phyloP scores from a whole-genome alignment of 306 rosid genomes.

The Betula pendula region DNA sequence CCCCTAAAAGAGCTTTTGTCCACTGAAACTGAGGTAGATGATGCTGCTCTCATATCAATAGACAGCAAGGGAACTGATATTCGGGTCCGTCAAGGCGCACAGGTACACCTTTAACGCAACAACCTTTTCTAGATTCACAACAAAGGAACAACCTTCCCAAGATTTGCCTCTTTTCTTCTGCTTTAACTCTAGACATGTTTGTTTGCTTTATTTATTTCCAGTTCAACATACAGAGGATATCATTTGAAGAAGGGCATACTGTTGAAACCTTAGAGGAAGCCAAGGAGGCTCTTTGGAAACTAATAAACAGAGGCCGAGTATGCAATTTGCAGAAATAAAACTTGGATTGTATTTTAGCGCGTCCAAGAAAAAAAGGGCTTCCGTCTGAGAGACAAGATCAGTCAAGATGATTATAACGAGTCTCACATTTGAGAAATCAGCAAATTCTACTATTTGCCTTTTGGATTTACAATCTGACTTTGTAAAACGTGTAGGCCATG shows the following conservation, averaged over 20 bases:
- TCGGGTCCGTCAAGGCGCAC: constrained; percentile 98
- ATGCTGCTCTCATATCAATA: constrained; percentile 95
- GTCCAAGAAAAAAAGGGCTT: not conserved
- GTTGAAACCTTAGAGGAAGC: constrained; percentile 96
- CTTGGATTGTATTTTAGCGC: constrained; percentile 1
- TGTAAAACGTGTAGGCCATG: not conserved
- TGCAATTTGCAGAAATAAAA: constrained; percentile 59
- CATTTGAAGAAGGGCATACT: constrained; percentile 86
- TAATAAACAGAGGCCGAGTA: constrained; percentile 68
- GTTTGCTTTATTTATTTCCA: constrained; percentile 27
- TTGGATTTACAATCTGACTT: not conserved
- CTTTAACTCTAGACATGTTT: not conserved
- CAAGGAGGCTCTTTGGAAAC: constrained; percentile 84
- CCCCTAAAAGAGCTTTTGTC: constrained; percentile 85
- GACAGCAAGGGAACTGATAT: constrained; percentile 96
- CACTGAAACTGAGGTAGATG: constrained; percentile 85
- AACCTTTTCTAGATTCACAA: too few species aligned
- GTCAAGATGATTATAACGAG: constrained; percentile 14
- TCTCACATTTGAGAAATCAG: not conserved
- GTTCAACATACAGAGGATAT: constrained; percentile 94
- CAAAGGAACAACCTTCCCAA: not conserved
- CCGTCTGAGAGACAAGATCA: not conserved
- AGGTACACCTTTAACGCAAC: constrained; percentile 45
- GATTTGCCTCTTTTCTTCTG: not conserved
- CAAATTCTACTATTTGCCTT: not conserved